phyloP scores from a whole-genome alignment of 1,284 basidiomycete genomes.

The Pholiota adiposa region DNA sequence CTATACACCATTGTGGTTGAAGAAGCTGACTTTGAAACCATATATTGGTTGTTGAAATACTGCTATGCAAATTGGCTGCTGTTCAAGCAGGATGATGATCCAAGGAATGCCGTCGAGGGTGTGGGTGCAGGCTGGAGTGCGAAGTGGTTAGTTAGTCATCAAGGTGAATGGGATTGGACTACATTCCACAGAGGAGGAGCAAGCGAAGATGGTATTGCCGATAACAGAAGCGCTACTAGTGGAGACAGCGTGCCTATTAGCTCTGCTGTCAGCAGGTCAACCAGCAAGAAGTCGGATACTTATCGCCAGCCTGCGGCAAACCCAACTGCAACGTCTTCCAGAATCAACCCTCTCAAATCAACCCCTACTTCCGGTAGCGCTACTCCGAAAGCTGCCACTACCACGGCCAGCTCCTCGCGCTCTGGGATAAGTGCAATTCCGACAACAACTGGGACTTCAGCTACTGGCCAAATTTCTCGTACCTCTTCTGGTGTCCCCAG shows the following conservation, averaged over 20 bases:
- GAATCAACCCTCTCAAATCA: conserved; percentile 26
- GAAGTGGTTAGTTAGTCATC: conserved; percentile 53
- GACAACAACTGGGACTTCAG: conserved; percentile 17
- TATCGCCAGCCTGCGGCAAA: conserved; percentile 21
- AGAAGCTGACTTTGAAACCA: conserved; percentile 82
- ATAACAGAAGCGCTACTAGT: conserved; percentile 54
- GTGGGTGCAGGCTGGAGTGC: conserved; percentile 67
- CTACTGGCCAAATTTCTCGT: conserved; percentile 21
- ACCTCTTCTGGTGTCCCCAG: conserved; percentile 28
- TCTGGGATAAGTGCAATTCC: conserved; percentile 16
- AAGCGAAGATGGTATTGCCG: conserved; percentile 43
- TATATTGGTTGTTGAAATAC: conserved; percentile 85
- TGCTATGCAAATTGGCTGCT: conserved; percentile 80
- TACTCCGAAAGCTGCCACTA: conserved; percentile 19
- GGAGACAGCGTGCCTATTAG: conserved; percentile 47
- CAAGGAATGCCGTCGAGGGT: conserved; percentile 63
- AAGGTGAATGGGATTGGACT: conserved; percentile 76
- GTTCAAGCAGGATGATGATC: conserved; percentile 69
- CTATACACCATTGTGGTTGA: conserved; percentile 73
- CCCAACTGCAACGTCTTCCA: conserved; percentile 19
- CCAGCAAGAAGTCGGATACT: conserved; percentile 33
- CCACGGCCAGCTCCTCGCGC: neutral
- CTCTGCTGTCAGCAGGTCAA: conserved; percentile 31
- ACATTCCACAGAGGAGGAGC: conserved; percentile 50
- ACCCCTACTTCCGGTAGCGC: conserved; percentile 21